Conservation (phyloP, 768 basidiomycete genomes). For the Hypholoma sublateritium region DNA sequence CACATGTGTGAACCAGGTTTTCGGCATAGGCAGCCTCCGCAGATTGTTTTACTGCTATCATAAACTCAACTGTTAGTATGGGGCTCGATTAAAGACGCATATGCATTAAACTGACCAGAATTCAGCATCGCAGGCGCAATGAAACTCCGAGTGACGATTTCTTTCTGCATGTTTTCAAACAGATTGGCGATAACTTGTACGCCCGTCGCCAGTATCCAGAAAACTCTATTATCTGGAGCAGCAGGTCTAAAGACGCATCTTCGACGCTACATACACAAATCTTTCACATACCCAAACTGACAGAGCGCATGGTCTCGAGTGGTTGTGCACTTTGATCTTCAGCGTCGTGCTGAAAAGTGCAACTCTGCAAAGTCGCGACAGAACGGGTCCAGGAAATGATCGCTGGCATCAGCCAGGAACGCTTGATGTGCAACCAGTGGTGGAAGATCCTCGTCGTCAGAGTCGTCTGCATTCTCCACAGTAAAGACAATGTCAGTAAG, state of each 20-base stretch:
- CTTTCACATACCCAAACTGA: slow-evolving; percentile 26
- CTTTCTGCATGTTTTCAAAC: slow-evolving; percentile 25
- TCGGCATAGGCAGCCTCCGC: slow-evolving; percentile 20
- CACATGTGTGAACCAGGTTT: slow-evolving; percentile 23
- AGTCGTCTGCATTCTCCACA: slow-evolving; percentile 15
- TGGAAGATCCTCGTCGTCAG: slow-evolving; percentile 9
- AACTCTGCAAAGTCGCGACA: slow-evolving; percentile 24
- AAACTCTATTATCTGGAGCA: slow-evolving; percentile 28
- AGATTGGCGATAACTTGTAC: slow-evolving; percentile 22
- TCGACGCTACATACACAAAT: neutral
- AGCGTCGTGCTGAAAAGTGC: slow-evolving; percentile 15
- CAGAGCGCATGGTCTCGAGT: slow-evolving; percentile 22
- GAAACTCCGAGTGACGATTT: slow-evolving; percentile 24
- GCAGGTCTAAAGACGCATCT: slow-evolving; percentile 6
- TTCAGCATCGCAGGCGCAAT: slow-evolving; percentile 28
- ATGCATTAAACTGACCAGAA: slow-evolving; percentile 16
- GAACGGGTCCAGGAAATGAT: slow-evolving; percentile 31
- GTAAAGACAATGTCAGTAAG: slow-evolving; percentile 39
- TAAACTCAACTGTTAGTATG: neutral
- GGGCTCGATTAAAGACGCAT: neutral
- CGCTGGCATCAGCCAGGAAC: slow-evolving; percentile 35
- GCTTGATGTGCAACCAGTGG: slow-evolving; percentile 37
- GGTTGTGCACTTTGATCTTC: neutral
- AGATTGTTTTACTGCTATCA: slow-evolving; percentile 20
- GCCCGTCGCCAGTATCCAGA: slow-evolving; percentile 28